phyloP scores from a whole-genome alignment of 2,329 filamentous ascomycete genomes.

The Microcyclosporella mali region DNA sequence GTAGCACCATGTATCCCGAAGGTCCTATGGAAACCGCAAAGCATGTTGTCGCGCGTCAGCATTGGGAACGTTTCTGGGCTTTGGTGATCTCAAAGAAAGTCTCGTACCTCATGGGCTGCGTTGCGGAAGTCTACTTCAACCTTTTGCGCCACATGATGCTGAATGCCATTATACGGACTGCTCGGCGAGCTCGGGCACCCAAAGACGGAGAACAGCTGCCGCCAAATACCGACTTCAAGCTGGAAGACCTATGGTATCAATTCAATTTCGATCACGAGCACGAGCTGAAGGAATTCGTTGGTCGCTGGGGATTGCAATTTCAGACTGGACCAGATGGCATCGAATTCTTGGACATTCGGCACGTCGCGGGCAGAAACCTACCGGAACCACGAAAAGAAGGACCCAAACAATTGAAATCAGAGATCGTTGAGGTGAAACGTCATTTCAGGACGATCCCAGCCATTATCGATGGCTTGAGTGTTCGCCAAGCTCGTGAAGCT shows the following conservation, averaged over 20 bases:
- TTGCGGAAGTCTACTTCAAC: conserved; percentile 58
- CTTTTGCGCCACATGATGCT: conserved; percentile 52
- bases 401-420: conserved; percentile 38
- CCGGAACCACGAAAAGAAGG: conserved; percentile 20
- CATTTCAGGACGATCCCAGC: conserved; percentile 50
- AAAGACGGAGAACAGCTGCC: neutral
- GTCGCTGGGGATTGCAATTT: conserved; percentile 49
- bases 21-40: conserved; percentile 36
- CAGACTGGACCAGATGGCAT: conserved; percentile 35
- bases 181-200: conserved; percentile 6
- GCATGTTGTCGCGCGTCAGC: conserved; percentile 52
- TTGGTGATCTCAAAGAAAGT: conserved; percentile 49
- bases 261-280: conserved; percentile 52
- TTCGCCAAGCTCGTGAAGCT: conserved; percentile 45
- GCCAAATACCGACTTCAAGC: conserved; percentile 51
- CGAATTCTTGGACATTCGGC: conserved; percentile 48
- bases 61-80: conserved; percentile 54
- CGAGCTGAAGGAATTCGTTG: conserved; percentile 50
- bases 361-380: conserved; percentile 35
- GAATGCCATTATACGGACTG: conserved; percentile 33
- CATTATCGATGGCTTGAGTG: conserved; percentile 51
- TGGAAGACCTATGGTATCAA: conserved; percentile 45
- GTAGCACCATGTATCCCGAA: conserved; percentile 47
- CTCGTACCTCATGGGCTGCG: conserved; percentile 59
- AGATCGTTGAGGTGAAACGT: conserved; percentile 54